A percentile compares a stretch with the other conserved stretches of the same genome.
Conservation (phyloP, 768 basidiomycete genomes). For the Mycena metata region DNA sequence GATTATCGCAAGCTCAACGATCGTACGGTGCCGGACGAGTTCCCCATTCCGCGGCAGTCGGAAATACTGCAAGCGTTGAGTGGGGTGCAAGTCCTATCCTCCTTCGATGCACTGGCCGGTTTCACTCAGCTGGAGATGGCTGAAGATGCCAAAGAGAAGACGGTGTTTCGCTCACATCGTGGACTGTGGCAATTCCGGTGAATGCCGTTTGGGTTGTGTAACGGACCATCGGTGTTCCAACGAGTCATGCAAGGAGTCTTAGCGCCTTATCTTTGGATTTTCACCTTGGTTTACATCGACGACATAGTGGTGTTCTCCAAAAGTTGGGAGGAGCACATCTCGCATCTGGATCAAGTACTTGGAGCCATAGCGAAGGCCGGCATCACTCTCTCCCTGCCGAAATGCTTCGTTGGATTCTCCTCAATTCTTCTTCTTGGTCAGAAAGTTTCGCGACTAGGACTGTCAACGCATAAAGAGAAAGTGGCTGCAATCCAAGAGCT, state of each 20-base stretch:
- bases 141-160: conserved; percentile 41
- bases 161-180: conserved; percentile 47
- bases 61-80: conserved; percentile 43
- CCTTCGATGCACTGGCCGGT: conserved; percentile 34
- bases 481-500: no score
- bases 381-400: conserved; percentile 42
- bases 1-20: background rate
- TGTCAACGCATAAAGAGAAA: no score
- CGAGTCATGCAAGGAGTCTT: no score
- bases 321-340: conserved; percentile 39
- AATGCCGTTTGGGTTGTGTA: conserved; percentile 20
- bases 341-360: conserved; percentile 39
- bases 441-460: no score
- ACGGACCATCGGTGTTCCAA: conserved; percentile 16
- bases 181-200: conserved; percentile 48
- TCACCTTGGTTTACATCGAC: conserved; percentile 42
- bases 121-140: conserved; percentile 49
- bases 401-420: no score
- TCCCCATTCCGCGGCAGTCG: conserved; percentile 44
- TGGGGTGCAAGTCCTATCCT: conserved; percentile 41
- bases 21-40: conserved; percentile 41
- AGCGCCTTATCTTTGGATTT: conserved; percentile 1
- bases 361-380: conserved; percentile 34
- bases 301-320: conserved; percentile 40
- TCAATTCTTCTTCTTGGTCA: no score